phyloP scores from a whole-genome alignment of 192 early-diverging fungal genomes.

The Mortierella hygrophila region DNA sequence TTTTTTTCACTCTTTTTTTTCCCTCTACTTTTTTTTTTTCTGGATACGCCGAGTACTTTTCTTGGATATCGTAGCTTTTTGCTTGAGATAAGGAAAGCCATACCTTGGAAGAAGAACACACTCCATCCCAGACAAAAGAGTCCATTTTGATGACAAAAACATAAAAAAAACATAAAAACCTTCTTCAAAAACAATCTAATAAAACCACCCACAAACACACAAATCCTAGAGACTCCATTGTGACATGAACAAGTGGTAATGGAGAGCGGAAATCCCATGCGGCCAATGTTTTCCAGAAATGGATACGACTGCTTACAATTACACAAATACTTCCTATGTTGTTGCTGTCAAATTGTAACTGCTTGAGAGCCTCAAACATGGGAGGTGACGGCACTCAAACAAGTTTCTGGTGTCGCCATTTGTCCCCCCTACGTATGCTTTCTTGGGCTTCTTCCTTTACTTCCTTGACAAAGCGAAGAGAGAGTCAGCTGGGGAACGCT shows the following conservation, averaged over 20 bases:
- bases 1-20: not conserved
- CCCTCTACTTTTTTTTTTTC: not conserved
- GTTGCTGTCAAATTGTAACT: not conserved
- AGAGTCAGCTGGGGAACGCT: not conserved
- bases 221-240: not conserved
- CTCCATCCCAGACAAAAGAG: conserved; percentile 1
- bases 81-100: not conserved
- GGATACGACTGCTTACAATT: not conserved
- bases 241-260: not conserved
- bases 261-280: not conserved
- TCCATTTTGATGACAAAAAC: not conserved
- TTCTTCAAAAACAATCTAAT: not conserved
- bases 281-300: not conserved
- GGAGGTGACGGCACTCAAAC: not conserved
- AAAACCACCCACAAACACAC: not conserved
- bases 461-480: not conserved
- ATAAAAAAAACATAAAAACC: not conserved
- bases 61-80: not conserved
- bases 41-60: not conserved
- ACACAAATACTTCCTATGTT: not conserved
- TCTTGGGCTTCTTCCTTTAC: not conserved
- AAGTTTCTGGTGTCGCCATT: not conserved
- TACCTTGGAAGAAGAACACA: not conserved
- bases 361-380: not conserved
- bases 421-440: not conserved